Conservation (phyloP, 2,329 filamentous ascomycete genomes). For the Hypoxylon sp. region DNA sequence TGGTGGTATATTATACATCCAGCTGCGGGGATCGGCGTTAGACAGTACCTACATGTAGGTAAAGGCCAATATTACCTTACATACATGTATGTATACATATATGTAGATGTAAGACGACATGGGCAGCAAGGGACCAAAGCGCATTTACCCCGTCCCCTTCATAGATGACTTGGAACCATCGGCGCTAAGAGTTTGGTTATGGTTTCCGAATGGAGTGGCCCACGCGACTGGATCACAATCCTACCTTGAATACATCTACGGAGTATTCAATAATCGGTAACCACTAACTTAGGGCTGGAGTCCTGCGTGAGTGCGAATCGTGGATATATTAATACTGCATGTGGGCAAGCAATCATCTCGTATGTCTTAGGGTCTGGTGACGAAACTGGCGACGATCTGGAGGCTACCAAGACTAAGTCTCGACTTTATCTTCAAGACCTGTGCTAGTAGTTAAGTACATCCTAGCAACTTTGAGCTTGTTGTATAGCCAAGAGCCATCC, state of each 20-base stretch:
- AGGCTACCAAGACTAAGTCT: neutral
- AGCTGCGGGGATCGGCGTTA: slow-evolving; percentile 24
- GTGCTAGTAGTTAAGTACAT: slow-evolving; percentile 9
- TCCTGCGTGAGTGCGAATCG: neutral
- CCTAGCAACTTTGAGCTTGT: slow-evolving; percentile 9
- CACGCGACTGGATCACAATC: slow-evolving; percentile 40
- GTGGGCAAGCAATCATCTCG: slow-evolving; percentile 4
- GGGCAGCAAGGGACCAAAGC: slow-evolving; percentile 37
- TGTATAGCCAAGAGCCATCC: slow-evolving; percentile 18
- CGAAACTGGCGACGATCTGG: slow-evolving; percentile 2
- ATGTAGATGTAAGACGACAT: slow-evolving; percentile 26
- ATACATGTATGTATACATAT: slow-evolving; percentile 10
- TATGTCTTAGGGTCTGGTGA: slow-evolving; percentile 3
- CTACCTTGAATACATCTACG: slow-evolving; percentile 14
- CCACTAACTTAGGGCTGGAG: slow-evolving; percentile 8
- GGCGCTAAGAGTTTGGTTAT: slow-evolving; percentile 33
- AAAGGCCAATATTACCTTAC: slow-evolving; percentile 12
- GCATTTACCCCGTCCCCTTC: slow-evolving; percentile 41
- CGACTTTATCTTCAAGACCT: neutral
- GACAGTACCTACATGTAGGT: no score
- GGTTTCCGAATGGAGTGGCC: slow-evolving; percentile 37
- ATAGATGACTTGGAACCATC: slow-evolving; percentile 34
- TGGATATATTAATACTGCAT: slow-evolving; percentile 22
- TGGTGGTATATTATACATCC: slow-evolving; percentile 12
- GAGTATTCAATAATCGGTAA: slow-evolving; percentile 7